A percentile compares a stretch with the other conserved stretches of the same genome.
phyloP scores from a whole-genome alignment of 2,329 filamentous ascomycete species.

The Cordyceps farinosa region DNA sequence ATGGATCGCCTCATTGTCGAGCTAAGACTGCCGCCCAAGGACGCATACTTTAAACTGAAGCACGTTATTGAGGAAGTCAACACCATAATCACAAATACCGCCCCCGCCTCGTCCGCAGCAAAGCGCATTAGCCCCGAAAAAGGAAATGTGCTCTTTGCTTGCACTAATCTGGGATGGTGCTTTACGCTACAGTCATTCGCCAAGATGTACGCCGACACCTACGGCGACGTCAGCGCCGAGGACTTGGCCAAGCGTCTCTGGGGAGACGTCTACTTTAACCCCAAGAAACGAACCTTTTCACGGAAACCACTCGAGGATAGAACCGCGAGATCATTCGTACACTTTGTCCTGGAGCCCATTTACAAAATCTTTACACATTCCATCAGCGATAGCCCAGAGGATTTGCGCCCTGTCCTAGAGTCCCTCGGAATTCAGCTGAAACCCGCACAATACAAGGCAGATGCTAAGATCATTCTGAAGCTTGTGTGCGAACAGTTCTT shows the following conservation, averaged over 20 bases:
- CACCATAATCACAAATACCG: conserved; percentile 83
- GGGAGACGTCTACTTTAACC: conserved; percentile 97
- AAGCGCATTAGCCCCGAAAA: conserved; percentile 89
- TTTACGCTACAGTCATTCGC: conserved; percentile 93
- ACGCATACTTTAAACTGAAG: conserved; percentile 98
- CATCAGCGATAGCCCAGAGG: conserved; percentile 82
- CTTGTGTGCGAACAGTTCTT: conserved; percentile 95
- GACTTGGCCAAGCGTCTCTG: conserved; percentile 86
- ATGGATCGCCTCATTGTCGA: conserved; percentile 94
- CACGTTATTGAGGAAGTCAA: conserved; percentile 99
- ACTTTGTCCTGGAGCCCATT: conserved; percentile 92
- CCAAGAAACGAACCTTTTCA: conserved; percentile 83
- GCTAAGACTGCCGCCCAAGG: conserved; percentile 86
- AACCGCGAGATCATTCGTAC: conserved; percentile 82
- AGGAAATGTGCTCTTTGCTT: conserved; percentile 96
- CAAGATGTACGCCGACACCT: conserved; percentile 91
- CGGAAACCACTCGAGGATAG: conserved; percentile 78
- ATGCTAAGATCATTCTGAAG: conserved; percentile 84
- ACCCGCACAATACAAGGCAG: conserved; percentile 84
- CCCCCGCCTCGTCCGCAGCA: conserved; percentile 75
- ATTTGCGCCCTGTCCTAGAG: conserved; percentile 74
- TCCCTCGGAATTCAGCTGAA: conserved; percentile 82
- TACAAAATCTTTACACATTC: conserved; percentile 97
- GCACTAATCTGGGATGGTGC: conserved; percentile 91
- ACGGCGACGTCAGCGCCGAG: conserved; percentile 72